Conservation (phyloP, 2,329 filamentous ascomycete species). For the Periconia sp. region DNA sequence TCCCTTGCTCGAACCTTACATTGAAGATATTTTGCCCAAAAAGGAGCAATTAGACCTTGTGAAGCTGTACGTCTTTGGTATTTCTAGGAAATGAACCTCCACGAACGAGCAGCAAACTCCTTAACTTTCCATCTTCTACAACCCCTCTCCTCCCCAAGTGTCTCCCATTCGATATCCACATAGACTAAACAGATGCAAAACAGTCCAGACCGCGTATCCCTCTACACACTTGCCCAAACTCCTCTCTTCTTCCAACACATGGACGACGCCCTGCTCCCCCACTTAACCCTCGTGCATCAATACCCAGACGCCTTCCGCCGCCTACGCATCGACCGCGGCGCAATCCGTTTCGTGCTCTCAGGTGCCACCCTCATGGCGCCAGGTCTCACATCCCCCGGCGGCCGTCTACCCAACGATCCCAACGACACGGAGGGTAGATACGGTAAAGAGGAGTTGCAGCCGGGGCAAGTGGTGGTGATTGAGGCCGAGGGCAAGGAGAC, state of each 20-base stretch:
- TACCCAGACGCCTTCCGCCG: conserved; percentile 83
- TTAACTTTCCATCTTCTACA: background rate
- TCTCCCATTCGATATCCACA: background rate
- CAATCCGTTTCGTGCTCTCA: conserved; percentile 92
- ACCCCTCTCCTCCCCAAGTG: background rate
- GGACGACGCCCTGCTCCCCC: conserved; percentile 77
- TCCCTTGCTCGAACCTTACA: conserved; percentile 80
- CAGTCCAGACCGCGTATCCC: conserved; percentile 79
- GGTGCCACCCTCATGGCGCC: conserved; percentile 97
- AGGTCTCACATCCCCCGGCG: conserved; percentile 81
- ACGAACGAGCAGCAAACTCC: background rate
- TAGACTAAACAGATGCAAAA: conserved; percentile 7
- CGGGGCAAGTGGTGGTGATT: conserved; percentile 83
- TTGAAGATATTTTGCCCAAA: conserved; percentile 94
- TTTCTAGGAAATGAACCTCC: background rate
- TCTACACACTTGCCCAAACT: conserved; percentile 77
- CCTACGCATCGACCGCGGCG: conserved; percentile 89
- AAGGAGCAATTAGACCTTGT: conserved; percentile 87
- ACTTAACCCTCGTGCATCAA: conserved; percentile 84
- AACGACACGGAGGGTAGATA: conserved; percentile 47
- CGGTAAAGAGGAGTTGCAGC: conserved; percentile 68
- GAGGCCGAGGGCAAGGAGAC: conserved; percentile 92
- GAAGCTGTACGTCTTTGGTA: conserved; percentile 66
- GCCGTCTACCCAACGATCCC: conserved; percentile 67
- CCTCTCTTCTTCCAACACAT: conserved; percentile 92